phyloP scores from a whole-genome alignment of 192 early-diverging fungal species.

The Dissophora ornata region DNA sequence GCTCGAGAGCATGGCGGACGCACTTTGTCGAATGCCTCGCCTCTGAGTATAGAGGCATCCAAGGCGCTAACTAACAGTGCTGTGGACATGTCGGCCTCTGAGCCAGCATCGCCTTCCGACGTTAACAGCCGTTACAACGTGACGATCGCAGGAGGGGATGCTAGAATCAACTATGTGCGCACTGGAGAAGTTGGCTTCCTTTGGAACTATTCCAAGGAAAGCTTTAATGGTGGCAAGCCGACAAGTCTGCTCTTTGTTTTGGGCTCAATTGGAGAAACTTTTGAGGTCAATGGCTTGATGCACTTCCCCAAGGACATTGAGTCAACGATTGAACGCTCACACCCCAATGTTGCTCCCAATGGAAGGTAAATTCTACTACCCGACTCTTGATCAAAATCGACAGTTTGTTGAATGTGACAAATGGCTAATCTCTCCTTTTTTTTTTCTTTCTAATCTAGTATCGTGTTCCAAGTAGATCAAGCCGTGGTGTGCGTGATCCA shows the following conservation, averaged over 20 bases:
- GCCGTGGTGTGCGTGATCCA: constrained; percentile 54
- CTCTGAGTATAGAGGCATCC: constrained; percentile 38
- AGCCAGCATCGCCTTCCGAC: constrained; percentile 46
- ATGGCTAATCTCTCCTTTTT: constrained; percentile 9
- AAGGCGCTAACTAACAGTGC: not conserved
- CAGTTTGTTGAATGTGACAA: no score
- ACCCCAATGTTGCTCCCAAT: constrained; percentile 61
- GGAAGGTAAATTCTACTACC: constrained; percentile 52
- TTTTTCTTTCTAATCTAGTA: constrained; percentile 21
- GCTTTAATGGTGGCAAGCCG: constrained; percentile 61
- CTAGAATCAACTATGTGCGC: constrained; percentile 72
- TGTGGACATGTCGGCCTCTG: not conserved
- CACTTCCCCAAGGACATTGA: constrained; percentile 84
- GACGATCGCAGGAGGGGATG: constrained; percentile 69
- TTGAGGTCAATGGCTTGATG: constrained; percentile 75
- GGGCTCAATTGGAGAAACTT: constrained; percentile 76
- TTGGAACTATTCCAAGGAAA: constrained; percentile 71
- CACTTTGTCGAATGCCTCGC: constrained; percentile 39
- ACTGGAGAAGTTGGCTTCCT: constrained; percentile 89
- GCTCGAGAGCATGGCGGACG: constrained; percentile 45
- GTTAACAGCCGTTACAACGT: constrained; percentile 55
- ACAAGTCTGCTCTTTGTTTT: constrained; percentile 75
- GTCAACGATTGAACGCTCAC: constrained; percentile 73
- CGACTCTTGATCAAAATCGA: not conserved
- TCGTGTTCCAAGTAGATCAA: constrained; percentile 57